Evolutionary conservation across 1,284 basidiomycete genomes (phyloP).

Genomic region (Taiwanofungus camphoratus): DNA sequence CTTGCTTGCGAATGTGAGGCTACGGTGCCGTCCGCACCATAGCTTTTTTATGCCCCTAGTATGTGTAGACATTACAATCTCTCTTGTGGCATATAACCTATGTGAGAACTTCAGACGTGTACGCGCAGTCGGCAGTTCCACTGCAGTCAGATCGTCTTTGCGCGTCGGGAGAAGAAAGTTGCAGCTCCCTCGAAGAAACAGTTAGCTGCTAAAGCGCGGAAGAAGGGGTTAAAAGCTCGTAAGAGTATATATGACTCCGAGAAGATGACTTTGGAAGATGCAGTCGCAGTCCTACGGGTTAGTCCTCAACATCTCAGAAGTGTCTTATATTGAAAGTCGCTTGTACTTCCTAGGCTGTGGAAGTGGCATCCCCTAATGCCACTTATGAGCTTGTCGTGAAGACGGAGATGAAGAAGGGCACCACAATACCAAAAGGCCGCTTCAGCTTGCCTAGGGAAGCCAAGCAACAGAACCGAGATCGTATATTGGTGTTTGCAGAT

Average conservation of each 20-base stretch:
- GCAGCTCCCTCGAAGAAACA: constrained; percentile 59
- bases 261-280: constrained; percentile 58
- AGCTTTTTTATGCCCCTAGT: not conserved
- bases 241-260: constrained; percentile 49
- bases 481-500: constrained; percentile 85
- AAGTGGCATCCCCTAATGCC: constrained; percentile 68
- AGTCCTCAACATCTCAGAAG: constrained; percentile 22
- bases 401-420: constrained; percentile 69
- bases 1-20: constrained; percentile 4
- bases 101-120: constrained; percentile 16
- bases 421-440: constrained; percentile 77
- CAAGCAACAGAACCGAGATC: constrained; percentile 63
- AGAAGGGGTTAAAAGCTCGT: constrained; percentile 39
- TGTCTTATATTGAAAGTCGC: not conserved
- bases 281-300: constrained; percentile 65
- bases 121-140: constrained; percentile 41
- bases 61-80: constrained; percentile 1
- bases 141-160: constrained; percentile 38
- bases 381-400: constrained; percentile 79
- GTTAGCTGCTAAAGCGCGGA: constrained; percentile 48
- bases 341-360: constrained; percentile 54
- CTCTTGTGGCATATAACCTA: too few species aligned
- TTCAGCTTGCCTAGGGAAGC: constrained; percentile 70
- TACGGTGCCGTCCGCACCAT: constrained; percentile 1
- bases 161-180: constrained; percentile 41